Percentiles rank a stretch among this genome's conserved stretches.
These are phyloP conservation scores for Phialocephala sp. DNA, from an alignment of 2,329 filamentous ascomycete species.

Conservation along the genomic window DNA sequence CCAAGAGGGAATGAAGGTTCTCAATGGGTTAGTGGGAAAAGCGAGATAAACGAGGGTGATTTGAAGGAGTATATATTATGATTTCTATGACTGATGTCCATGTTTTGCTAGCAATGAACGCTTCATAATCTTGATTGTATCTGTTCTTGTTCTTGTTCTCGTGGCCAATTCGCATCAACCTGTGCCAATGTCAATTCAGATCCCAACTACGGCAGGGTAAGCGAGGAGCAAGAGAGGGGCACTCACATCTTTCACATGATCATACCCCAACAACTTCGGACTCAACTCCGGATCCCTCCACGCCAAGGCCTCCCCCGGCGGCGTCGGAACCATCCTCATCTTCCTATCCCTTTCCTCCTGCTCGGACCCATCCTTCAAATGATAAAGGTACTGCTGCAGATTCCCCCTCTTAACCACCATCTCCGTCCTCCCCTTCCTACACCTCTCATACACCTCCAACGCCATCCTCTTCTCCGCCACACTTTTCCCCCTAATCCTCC, in stretches of 20 bases:
- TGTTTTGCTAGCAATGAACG: neutral
- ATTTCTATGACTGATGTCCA: constrained; percentile 6
- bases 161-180: constrained; percentile 35
- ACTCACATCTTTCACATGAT: constrained; percentile 46
- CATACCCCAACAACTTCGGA: constrained; percentile 48
- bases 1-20: constrained; percentile 64
- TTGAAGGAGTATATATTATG: constrained; percentile 3
- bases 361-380: constrained; percentile 59
- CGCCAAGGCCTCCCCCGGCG: constrained; percentile 46
- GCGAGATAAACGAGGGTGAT: constrained; percentile 7
- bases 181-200: constrained; percentile 18
- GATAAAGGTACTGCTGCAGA: constrained; percentile 64
- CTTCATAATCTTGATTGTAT: constrained; percentile 14
- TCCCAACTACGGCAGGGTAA: neutral
- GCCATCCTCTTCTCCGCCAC: constrained; percentile 43
- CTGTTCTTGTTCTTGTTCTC: neutral
- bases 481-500: constrained; percentile 38
- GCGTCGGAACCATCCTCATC: constrained; percentile 46
- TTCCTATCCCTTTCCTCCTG: constrained; percentile 60
- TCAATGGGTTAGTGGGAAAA: constrained; percentile 46
- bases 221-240: neutral
- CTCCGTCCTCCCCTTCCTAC: constrained; percentile 62
- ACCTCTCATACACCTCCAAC: constrained; percentile 59
- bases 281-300: constrained; percentile 50
- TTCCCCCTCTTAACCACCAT: constrained; percentile 64